A percentile compares a stretch with the other conserved stretches of the same genome.
phyloP scores from a whole-genome alignment of 2,329 filamentous ascomycete species.

The Hypoxylon sp. region DNA sequence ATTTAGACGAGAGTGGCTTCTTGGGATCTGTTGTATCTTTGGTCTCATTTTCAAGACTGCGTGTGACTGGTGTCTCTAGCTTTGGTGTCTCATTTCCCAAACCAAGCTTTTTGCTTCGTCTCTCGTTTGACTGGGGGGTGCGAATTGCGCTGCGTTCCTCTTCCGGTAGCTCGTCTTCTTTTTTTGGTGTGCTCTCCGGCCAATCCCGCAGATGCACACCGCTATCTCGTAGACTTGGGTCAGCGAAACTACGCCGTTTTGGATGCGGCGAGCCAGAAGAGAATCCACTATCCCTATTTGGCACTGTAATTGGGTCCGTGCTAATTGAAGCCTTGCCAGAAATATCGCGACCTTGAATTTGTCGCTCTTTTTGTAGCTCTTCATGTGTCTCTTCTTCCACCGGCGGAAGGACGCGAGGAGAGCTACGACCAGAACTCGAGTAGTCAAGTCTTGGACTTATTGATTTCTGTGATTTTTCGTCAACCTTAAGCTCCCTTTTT shows the following conservation, averaged over 20 bases:
- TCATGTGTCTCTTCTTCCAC: slow-evolving; percentile 68
- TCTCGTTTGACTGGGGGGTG: slow-evolving; percentile 53
- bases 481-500: slow-evolving; percentile 50
- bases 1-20: slow-evolving; percentile 42
- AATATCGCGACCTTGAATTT: slow-evolving; percentile 40
- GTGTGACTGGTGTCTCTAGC: slow-evolving; percentile 45
- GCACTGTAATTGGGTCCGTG: slow-evolving; percentile 58
- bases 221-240: slow-evolving; percentile 66
- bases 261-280: slow-evolving; percentile 62
- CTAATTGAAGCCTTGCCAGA: slow-evolving; percentile 43
- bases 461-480: slow-evolving; percentile 30
- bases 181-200: slow-evolving; percentile 54
- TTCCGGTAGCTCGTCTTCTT: slow-evolving; percentile 56
- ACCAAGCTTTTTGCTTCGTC: slow-evolving; percentile 45
- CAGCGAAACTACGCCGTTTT: slow-evolving; percentile 55
- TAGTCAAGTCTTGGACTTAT: slow-evolving; percentile 49
- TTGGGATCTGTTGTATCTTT: slow-evolving; percentile 38
- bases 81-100: slow-evolving; percentile 51
- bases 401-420: slow-evolving; percentile 64
- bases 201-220: slow-evolving; percentile 69
- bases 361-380: slow-evolving; percentile 57
- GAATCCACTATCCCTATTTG: slow-evolving; percentile 67
- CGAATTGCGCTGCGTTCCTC: slow-evolving; percentile 60
- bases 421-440: slow-evolving; percentile 61
- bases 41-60: slow-evolving; percentile 29